Evolutionary conservation across 805 yeast species (phyloP), one percentile per base, ranked within the genome.

Genomic region (Maudiozyma serrabonitensis): DNA sequence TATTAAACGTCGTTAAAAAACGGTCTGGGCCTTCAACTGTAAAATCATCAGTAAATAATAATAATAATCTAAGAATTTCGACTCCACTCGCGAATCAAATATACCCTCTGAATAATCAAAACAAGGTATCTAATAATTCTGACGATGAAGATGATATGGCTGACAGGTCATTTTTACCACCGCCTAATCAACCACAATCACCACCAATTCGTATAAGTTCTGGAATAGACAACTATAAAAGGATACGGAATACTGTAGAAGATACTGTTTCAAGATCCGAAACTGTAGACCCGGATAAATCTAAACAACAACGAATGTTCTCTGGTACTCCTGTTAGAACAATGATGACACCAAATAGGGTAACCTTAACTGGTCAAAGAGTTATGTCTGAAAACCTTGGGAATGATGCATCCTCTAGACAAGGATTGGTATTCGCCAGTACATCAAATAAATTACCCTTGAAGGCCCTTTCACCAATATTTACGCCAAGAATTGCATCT

Each of bases 21-120:
- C 56, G 61, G 4, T 49, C 54, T 18, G 49, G 38, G 7, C 47
- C 52, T 25, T 45, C 56, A 1, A 19, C 48, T 39, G 39, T 49
- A 48, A 46, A 50, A 25, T 42, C 38, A 19, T 38, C 52, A 12
- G 39, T 52, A 12, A 50, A 39, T 41, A 12, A 48, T 38, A 52
- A 37, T 37, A 28, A 28, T 35, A 35, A 58, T 16, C 52, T 60
- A 50, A 64, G 72, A 50, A 64, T 62, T 25, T 67, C 73, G 1
- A 70, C 75, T 1, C 75, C 73, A 3, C 50, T 70, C 44, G 65
- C 73, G 3, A 67, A 69, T 44, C 74, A 71, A 48, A 63, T 71
- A 9, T 71, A 61, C 50, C 73, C 74, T 12, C 18, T 31, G 12
- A 61, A 58, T n/a, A 54, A 54, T 32, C 42, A 41, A 34, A 48